These are phyloP conservation scores for Macadamia integrifolia DNA, from an alignment of 164 flowering plant species.

Conservation along the genomic window DNA sequence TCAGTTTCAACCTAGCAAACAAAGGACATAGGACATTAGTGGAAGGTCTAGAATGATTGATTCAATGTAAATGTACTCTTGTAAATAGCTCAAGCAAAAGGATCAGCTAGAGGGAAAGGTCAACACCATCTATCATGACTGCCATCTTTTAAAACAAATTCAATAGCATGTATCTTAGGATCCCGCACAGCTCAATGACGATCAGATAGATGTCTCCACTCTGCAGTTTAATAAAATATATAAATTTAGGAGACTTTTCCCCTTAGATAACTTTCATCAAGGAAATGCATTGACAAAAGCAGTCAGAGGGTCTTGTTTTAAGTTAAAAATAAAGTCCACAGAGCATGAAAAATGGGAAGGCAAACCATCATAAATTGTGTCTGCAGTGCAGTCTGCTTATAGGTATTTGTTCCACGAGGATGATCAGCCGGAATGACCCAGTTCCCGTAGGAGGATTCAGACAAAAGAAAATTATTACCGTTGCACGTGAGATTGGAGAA, in stretches of 20 bases:
- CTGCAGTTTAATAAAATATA: slow-evolving; percentile 18
- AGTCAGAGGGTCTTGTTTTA: background rate
- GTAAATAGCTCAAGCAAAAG: background rate
- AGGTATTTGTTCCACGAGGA: slow-evolving; percentile 24
- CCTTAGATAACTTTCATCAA: background rate
- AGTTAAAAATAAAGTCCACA: background rate
- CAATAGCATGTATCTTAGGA: slow-evolving; percentile 32
- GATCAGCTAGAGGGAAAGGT: slow-evolving; percentile 9
- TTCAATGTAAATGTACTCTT: background rate
- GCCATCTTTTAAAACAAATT: slow-evolving; percentile 40
- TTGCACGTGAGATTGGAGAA: background rate
- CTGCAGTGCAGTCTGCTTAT: slow-evolving; percentile 33
- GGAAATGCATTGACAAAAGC: background rate
- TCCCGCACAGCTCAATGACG: slow-evolving; percentile 28
- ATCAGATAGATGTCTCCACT: slow-evolving; percentile 22
- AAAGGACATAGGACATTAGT: background rate
- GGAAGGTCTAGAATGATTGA: background rate
- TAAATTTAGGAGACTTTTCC: no score
- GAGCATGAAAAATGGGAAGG: slow-evolving; percentile 1
- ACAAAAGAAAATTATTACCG: background rate
- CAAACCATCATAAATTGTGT: slow-evolving; percentile 37
- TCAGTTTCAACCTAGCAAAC: slow-evolving; percentile 30
- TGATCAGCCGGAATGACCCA: slow-evolving; percentile 31
- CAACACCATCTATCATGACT: slow-evolving; percentile 31
- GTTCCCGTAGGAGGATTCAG: slow-evolving; percentile 20